Conservation (phyloP, 345 rosid genomes). For the Orychophragmus violaceus region DNA sequence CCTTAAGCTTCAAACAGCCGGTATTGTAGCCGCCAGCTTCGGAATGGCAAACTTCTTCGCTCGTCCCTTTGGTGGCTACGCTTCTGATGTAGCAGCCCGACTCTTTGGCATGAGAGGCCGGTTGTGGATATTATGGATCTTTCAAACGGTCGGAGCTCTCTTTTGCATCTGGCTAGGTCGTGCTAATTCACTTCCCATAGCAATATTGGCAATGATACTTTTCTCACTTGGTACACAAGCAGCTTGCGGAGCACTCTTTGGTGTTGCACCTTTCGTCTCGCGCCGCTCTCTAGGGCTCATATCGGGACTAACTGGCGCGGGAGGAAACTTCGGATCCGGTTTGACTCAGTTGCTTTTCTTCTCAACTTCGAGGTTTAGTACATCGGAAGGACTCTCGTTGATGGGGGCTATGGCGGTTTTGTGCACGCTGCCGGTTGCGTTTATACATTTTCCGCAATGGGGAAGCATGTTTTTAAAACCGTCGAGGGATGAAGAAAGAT, state of each 20-base stretch:
- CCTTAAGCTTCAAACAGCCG: conserved; percentile 69
- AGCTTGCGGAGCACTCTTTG: conserved; percentile 81
- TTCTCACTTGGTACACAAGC: conserved; percentile 79
- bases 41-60: conserved; percentile 80
- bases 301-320: conserved; percentile 70
- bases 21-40: conserved; percentile 67
- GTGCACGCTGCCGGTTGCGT: conserved; percentile 55
- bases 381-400: conserved; percentile 49
- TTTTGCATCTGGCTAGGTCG: conserved; percentile 75
- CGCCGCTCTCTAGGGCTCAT: conserved; percentile 72
- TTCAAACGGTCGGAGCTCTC: conserved; percentile 64
- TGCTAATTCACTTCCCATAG: conserved; percentile 58
- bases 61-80: conserved; percentile 72
- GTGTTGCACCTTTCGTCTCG: conserved; percentile 66
- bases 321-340: conserved; percentile 80
- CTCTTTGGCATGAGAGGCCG: conserved; percentile 80
- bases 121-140: conserved; percentile 66
- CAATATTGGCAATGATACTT: conserved; percentile 64
- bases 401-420: conserved; percentile 72
- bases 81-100: conserved; percentile 54
- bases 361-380: conserved; percentile 42
- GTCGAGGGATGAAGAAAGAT: conserved; percentile 36
- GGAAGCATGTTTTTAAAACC: conserved; percentile 68
- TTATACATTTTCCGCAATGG: conserved; percentile 79
- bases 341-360: conserved; percentile 67